Evolutionary conservation across 306 rosid genomes (phyloP).

Genomic region (Mucuna pruriens): DNA sequence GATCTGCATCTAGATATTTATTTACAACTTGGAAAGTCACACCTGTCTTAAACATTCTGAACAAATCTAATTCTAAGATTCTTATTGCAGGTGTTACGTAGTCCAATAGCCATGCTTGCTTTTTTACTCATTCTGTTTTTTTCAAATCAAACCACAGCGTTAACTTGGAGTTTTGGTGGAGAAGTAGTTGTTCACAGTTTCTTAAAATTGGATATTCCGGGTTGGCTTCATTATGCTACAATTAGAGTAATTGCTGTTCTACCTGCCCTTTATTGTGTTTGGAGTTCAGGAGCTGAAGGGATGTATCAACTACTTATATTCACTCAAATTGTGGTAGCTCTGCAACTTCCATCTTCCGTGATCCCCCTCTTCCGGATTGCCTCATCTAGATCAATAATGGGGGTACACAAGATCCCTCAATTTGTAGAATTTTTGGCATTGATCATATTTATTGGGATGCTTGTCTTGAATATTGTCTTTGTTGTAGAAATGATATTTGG

Average conservation of each 20-base stretch:
- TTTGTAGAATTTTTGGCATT: slow-evolving; percentile 65
- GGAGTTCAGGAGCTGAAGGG: slow-evolving; percentile 96
- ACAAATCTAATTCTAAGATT: slow-evolving; percentile 30
- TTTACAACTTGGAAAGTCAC: neutral
- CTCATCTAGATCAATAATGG: slow-evolving; percentile 87
- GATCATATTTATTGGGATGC: slow-evolving; percentile 73
- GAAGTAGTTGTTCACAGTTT: slow-evolving; percentile 70
- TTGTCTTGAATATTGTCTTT: slow-evolving; percentile 76
- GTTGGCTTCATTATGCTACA: slow-evolving; percentile 93
- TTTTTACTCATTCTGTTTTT: slow-evolving; percentile 68
- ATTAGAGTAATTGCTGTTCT: slow-evolving; percentile 77
- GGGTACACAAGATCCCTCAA: slow-evolving; percentile 75
- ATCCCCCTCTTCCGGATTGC: slow-evolving; percentile 91
- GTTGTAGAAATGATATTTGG: slow-evolving; percentile 87
- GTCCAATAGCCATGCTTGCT: slow-evolving; percentile 64
- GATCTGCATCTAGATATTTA: slow-evolving; percentile 24
- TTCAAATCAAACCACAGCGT: slow-evolving; percentile 73
- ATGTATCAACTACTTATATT: slow-evolving; percentile 80
- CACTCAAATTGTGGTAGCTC: slow-evolving; percentile 81
- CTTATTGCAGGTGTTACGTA: slow-evolving; percentile 68
- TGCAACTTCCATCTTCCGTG: slow-evolving; percentile 89
- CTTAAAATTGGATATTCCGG: slow-evolving; percentile 84
- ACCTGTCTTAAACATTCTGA: slow-evolving; percentile 22
- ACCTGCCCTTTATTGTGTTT: slow-evolving; percentile 88
- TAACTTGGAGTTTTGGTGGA: slow-evolving; percentile 86